Evolutionary conservation across 805 yeast species (phyloP), one percentile per base, ranked within the genome.

Genomic region (Cyberlindnera sargentensis): DNA sequence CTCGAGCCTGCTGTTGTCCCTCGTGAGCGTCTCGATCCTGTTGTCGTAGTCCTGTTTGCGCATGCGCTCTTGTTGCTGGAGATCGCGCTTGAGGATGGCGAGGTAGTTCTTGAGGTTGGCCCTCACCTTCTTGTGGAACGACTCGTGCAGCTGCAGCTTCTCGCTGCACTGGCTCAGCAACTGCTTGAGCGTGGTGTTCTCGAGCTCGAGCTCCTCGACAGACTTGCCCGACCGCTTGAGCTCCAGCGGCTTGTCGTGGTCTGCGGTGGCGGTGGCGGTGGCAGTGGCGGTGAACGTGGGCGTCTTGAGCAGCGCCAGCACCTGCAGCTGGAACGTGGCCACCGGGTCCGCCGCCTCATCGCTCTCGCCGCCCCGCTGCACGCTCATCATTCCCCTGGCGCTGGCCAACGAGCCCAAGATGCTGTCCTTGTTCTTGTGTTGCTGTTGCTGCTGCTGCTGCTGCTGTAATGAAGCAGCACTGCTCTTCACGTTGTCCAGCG

Each of bases 1-100:
- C 40, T 73, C 74, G 43, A 79, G 60, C 38, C 72, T 72, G 37
- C 60, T 64, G 47, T 69, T 71, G 37, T 71, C 76, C 40, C 62
- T 63, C 30, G 54, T 44, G 11, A 70, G 43, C 8, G 54, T 49
- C 24, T 69, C 72, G n/a, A 70, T 43, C 41, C 61, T 66, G 5
- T 45, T 32, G 23, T 69, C 72, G 41, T 58, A 62, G 28, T 68
- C 71, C 34, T 51, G 55, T 25, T 49, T 56, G 37, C 55, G 60
- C 25, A 61, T 57, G 27, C 56, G 58, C 35, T 71, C 76, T 36
- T 68, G 65, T 9, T 61, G 40, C 6, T 59, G 57, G 23, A 73
- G 43, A n/a, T 72, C 77, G 34, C 55, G 47, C 51, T 54, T 58
- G 44, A 47, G 67, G 51, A 45, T 58, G 62, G 37, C 55, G 47